Evolutionary conservation across 371 early-diverging fungal species (phyloP).

Genomic region (Apophysomyces sp.): DNA sequence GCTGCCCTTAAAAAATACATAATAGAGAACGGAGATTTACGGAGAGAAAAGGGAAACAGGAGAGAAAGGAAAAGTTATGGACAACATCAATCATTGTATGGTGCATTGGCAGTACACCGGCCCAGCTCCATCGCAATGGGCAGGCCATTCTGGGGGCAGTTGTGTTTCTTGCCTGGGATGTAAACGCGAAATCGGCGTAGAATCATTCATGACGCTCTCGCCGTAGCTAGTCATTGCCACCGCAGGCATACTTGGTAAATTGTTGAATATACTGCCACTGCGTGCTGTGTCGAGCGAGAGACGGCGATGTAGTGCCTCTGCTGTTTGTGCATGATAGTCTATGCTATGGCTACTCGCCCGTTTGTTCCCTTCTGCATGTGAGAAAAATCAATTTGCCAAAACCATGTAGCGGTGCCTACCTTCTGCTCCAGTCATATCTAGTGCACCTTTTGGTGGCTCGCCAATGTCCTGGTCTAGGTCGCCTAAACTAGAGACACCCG

Average conservation of each 20-base stretch:
- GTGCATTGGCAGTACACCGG: constrained; percentile 37
- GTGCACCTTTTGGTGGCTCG: background rate
- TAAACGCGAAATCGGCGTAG: background rate
- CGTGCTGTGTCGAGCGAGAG: constrained; percentile 9
- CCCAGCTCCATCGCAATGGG: constrained; percentile 13
- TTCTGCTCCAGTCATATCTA: background rate
- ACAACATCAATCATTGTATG: constrained; percentile 22
- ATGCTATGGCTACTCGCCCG: constrained; percentile 5
- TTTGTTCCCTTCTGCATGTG: background rate
- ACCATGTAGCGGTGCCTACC: background rate
- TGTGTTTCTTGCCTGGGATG: constrained; percentile 8
- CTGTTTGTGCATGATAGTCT: constrained; percentile 21
- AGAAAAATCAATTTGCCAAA: background rate
- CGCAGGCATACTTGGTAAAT: constrained; percentile 31
- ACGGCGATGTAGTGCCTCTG: constrained; percentile 6
- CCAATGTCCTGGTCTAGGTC: constrained; percentile 6
- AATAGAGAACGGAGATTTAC: background rate
- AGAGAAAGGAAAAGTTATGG: background rate
- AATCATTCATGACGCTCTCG: constrained; percentile 10
- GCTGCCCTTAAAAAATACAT: background rate
- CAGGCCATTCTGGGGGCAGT: constrained; percentile 11
- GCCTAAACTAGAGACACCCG: constrained; percentile 11
- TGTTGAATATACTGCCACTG: constrained; percentile 4
- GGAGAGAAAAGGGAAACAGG: background rate
- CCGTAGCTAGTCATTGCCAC: constrained; percentile 33